Evolutionary conservation across 371 early-diverging fungal species (phyloP).

Genomic region (Nosema muscidifuracis): DNA sequence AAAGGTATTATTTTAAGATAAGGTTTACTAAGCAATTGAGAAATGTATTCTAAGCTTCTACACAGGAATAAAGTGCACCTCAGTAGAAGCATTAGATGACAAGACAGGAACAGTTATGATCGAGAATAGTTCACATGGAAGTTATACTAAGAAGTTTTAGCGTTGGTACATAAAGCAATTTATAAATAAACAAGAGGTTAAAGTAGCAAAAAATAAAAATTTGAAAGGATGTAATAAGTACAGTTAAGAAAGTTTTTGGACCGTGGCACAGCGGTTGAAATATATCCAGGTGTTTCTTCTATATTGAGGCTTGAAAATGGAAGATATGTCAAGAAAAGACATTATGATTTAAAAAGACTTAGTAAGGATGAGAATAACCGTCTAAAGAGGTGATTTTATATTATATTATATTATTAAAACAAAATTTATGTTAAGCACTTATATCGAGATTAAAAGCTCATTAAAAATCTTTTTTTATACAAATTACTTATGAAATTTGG

Average conservation of each 20-base stretch:
- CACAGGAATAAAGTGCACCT: constrained; percentile 1
- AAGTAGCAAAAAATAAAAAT: constrained; percentile 10
- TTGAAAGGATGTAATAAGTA: not conserved
- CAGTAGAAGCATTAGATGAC: constrained; percentile 18
- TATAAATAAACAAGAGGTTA: not conserved
- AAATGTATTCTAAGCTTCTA: constrained; percentile 7
- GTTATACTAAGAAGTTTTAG: constrained; percentile 20
- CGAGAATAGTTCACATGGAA: constrained; percentile 12
- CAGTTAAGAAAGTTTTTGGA: constrained; percentile 12
- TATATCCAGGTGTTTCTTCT: constrained; percentile 6
- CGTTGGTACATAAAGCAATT: not conserved
- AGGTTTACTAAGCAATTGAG: not conserved
- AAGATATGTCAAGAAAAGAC: constrained; percentile 13
- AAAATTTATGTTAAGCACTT: too few species aligned
- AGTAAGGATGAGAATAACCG: not conserved
- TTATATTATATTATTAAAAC: not conserved
- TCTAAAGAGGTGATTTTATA: constrained; percentile 13
- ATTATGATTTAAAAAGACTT: constrained; percentile 22
- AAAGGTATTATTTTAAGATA: not conserved
- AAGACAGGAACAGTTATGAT: constrained; percentile 7
- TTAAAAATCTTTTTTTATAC: too few species aligned
- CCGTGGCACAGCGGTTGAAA: not conserved
- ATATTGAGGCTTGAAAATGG: constrained; percentile 7
- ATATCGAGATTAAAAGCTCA: too few species aligned
- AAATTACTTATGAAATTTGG: too few species aligned